Evolutionary conservation across 345 rosid species (phyloP), one percentile per base, ranked within the genome.

Genomic region (Aquilaria yunnanensis): DNA sequence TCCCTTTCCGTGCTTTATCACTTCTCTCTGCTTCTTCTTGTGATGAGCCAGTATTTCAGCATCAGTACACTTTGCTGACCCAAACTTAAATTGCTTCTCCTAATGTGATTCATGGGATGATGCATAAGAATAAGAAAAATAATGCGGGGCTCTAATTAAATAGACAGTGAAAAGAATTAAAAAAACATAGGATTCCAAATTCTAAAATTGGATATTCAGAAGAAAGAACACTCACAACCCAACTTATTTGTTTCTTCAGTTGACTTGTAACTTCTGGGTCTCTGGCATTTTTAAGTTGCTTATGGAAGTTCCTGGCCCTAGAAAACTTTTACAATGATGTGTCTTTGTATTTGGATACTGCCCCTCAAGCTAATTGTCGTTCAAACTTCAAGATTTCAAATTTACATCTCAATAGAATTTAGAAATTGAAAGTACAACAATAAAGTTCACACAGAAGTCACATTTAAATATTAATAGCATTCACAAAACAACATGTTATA

Each of bases 11-110:
- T 84, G 85, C 77, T 88, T 93, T 41, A 87, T 83, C 2, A 94
- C 97, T 79, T 88, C 92, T 75, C 90, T 78, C 67, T 90, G 96
- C 75, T 75, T 85, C 86, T 82, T 90, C 75, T 85, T 86, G 81
- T 93, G 97, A 67, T 80, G 81, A 31, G 94, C 51, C 41, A 90
- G 64, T 67, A 93, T 80, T 48, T 82, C 63, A n/a, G 80, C 63
- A 59, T 85, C 93, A 57, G 66, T 76, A 70, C 70, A 79, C 75
- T 81, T 83, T 51, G 77, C 67, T 47, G 96, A 81, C 60, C 80
- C 90, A 51, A 74, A 81, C 76, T 83, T 90, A 56, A 90, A 32
- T 77, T 75, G 82, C 63, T 85, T 94, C 62, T 90, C 91, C 98
- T 89, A 77, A 54, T 52, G 60, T 66, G 45, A 50, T 32, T 37